Evolutionary conservation across 1,139 yeast species (phyloP).

Genomic region (Diutina mesorugosa): DNA sequence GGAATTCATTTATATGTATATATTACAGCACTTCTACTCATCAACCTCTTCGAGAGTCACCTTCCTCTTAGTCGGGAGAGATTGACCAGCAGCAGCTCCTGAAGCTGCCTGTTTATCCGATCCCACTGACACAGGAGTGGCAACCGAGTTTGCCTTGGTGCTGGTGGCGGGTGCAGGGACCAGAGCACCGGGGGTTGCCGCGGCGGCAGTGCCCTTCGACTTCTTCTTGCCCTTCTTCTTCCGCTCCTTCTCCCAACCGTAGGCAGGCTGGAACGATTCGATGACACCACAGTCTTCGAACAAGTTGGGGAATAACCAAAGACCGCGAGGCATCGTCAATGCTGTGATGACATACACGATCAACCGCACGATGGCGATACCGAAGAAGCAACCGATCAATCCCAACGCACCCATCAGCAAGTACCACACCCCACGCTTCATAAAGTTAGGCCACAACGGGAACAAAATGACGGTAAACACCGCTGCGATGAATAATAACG

Average conservation of each 20-base stretch:
- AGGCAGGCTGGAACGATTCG: conserved; percentile 82
- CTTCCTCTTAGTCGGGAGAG: conserved; percentile 11
- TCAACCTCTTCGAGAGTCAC: conserved; percentile 37
- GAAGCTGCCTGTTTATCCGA: neutral
- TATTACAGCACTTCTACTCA: conserved; percentile 11
- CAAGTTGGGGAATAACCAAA: conserved; percentile 93
- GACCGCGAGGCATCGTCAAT: conserved; percentile 49
- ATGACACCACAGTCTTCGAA: conserved; percentile 92
- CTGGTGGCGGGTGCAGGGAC: conserved; percentile 8
- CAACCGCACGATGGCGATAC: conserved; percentile 66
- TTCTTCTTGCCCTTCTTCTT: conserved; percentile 10
- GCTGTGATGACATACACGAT: conserved; percentile 55
- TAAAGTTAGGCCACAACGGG: conserved; percentile 90
- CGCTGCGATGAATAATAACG: conserved; percentile 50
- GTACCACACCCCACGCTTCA: conserved; percentile 90
- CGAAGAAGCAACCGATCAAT: conserved; percentile 64
- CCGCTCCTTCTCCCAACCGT: conserved; percentile 49
- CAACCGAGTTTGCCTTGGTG: neutral
- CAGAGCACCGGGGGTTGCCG: conserved; percentile 8
- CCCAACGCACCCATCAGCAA: conserved; percentile 69
- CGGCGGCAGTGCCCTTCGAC: conserved; percentile 4
- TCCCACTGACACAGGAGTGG: neutral
- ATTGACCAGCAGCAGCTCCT: neutral
- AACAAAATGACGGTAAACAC: conserved; percentile 72
- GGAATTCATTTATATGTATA: neutral